phyloP scores from a whole-genome alignment of 163 green algal genomes.

The Volvox carteri region DNA sequence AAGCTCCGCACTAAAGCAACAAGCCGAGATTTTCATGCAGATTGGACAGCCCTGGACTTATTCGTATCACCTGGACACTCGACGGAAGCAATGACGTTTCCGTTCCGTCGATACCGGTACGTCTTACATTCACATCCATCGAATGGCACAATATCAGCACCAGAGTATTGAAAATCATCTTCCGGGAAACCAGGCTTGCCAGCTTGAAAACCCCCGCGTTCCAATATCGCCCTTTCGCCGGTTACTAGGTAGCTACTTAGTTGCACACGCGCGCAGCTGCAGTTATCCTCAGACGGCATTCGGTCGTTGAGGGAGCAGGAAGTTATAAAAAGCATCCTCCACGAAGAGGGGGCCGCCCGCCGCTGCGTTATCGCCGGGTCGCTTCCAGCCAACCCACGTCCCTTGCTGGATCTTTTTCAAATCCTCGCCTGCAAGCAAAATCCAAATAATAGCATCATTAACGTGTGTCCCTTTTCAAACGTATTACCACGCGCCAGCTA shows the following conservation, averaged over 20 bases:
- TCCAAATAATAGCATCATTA: no score
- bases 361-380: slow-evolving; percentile 82
- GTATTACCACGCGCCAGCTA: no score
- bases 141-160: not conserved
- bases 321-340: slow-evolving; percentile 95
- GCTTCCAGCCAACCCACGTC: slow-evolving; percentile 92
- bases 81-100: not conserved
- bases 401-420: slow-evolving; percentile 74
- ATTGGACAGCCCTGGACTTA: no score
- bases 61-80: not conserved
- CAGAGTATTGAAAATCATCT: not conserved
- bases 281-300: slow-evolving; percentile 66
- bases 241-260: not conserved
- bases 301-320: slow-evolving; percentile 92
- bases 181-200: not conserved
- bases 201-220: not conserved
- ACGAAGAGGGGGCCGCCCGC: slow-evolving; percentile 91
- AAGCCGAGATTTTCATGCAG: no score
- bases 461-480: no score
- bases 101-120: not conserved
- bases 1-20: no score
- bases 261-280: not conserved
- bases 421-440: slow-evolving; percentile 66
- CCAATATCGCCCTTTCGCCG: not conserved
- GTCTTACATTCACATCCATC: not conserved